phyloP scores from a whole-genome alignment of 495 filamentous ascomycete genomes.

The Aspergillus carlsbadensis region DNA sequence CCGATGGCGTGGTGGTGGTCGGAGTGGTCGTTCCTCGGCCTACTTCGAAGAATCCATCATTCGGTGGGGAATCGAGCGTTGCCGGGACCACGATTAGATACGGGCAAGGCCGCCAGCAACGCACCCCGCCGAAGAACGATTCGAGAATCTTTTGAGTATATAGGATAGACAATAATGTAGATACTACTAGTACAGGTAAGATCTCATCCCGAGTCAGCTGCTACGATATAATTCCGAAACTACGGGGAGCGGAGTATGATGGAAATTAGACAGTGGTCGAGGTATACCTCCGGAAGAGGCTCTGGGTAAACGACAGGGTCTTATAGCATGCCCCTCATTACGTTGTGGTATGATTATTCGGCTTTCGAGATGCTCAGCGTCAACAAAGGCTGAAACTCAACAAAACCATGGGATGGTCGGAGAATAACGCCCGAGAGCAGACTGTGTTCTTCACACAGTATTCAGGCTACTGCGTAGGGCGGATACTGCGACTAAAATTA shows the following conservation, averaged over 20 bases:
- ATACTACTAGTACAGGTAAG: neutral
- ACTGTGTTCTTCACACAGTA: conserved; percentile 16
- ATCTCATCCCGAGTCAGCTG: neutral
- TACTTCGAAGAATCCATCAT: conserved; percentile 19
- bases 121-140: neutral
- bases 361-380: too few species aligned
- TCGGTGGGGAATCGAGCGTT: neutral
- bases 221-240: neutral
- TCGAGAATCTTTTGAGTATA: neutral
- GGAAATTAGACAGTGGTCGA: neutral
- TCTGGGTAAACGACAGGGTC: neutral
- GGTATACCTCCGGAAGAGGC: neutral
- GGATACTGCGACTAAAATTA: conserved; percentile 25
- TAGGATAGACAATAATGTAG: neutral
- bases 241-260: conserved; percentile 1
- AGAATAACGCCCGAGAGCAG: neutral
- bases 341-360: too few species aligned
- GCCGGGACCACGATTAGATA: neutral
- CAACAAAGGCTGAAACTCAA: conserved; percentile 10
- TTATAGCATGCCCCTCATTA: neutral
- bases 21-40: conserved; percentile 9
- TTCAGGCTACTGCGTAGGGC: conserved; percentile 30
- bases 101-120: neutral
- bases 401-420: conserved; percentile 4
- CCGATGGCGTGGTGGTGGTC: conserved; percentile 3